A percentile compares a stretch with the other conserved stretches of the same genome.
These are phyloP conservation scores for Pythium volutum DNA, from an alignment of 352 stramenopile genomes.

Conservation along the genomic window DNA sequence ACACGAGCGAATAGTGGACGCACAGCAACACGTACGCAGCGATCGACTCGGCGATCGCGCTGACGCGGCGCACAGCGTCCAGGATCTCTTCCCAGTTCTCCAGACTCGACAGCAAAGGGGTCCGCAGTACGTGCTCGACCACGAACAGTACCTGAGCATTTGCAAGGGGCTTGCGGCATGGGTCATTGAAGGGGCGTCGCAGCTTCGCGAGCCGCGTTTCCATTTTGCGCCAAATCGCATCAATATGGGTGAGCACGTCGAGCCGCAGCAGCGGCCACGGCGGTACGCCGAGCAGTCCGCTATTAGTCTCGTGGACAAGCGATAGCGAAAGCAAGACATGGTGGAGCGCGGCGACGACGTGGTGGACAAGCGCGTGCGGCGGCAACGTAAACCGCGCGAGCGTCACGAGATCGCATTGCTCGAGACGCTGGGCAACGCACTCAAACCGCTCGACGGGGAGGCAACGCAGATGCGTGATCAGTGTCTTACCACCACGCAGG, in stretches of 20 bases:
- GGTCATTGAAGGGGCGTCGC: slow-evolving; percentile 14
- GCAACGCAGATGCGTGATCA: not conserved
- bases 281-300: slow-evolving; percentile 29
- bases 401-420: slow-evolving; percentile 37
- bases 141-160: slow-evolving; percentile 40
- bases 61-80: slow-evolving; percentile 29
- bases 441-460: slow-evolving; percentile 3
- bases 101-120: not conserved
- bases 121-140: slow-evolving; percentile 25
- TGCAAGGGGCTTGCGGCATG: slow-evolving; percentile 21
- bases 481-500: not conserved
- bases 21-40: slow-evolving; percentile 42
- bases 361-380: slow-evolving; percentile 42
- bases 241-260: slow-evolving; percentile 36
- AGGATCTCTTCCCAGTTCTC: slow-evolving; percentile 6
- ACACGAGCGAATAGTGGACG: slow-evolving; percentile 26
- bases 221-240: slow-evolving; percentile 36
- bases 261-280: slow-evolving; percentile 56
- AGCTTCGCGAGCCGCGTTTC: slow-evolving; percentile 38
- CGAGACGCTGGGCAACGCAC: slow-evolving; percentile 17
- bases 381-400: slow-evolving; percentile 40
- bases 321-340: slow-evolving; percentile 45
- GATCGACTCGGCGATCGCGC: slow-evolving; percentile 46
- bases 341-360: slow-evolving; percentile 33
- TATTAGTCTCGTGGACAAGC: slow-evolving; percentile 16